phyloP scores from a whole-genome alignment of 106 monocot species.

The Dendrobium huoshanense region DNA sequence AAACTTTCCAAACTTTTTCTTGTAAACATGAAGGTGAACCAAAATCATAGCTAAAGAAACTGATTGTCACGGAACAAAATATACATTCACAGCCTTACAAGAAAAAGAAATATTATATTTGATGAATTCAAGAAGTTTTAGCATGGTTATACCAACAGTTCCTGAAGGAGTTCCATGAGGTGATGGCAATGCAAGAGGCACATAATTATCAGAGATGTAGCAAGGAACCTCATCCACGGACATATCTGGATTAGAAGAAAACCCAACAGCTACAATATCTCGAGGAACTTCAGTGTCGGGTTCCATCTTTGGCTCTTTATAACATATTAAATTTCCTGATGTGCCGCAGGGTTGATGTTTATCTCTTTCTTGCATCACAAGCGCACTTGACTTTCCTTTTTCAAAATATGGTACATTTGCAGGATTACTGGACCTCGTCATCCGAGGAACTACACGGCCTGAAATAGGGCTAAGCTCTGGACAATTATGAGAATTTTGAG shows the following conservation, averaged over 20 bases:
- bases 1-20: too few relatives aligned
- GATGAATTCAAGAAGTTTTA: not conserved
- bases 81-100: not conserved
- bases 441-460: too few relatives aligned
- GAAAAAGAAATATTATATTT: not conserved
- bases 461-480: too few relatives aligned
- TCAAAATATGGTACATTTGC: not conserved
- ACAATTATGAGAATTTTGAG: constrained; percentile 6
- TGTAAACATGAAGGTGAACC: too few relatives aligned
- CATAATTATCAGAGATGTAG: not conserved
- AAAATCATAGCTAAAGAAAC: not conserved
- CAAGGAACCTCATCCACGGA: constrained; percentile 1
- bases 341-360: constrained; percentile 12
- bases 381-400: not conserved
- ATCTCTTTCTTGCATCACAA: constrained; percentile 6
- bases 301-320: constrained; percentile 29
- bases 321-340: constrained; percentile 1
- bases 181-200: constrained; percentile 31
- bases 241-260: not conserved
- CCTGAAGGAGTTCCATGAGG: not conserved
- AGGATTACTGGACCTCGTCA: not conserved
- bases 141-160: constrained; percentile 9
- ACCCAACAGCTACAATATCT: not conserved
- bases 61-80: not conserved
- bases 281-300: not conserved